These are phyloP conservation scores for Fusarium sp. DNA, from an alignment of 2,329 filamentous ascomycete genomes.

Conservation along the genomic window DNA sequence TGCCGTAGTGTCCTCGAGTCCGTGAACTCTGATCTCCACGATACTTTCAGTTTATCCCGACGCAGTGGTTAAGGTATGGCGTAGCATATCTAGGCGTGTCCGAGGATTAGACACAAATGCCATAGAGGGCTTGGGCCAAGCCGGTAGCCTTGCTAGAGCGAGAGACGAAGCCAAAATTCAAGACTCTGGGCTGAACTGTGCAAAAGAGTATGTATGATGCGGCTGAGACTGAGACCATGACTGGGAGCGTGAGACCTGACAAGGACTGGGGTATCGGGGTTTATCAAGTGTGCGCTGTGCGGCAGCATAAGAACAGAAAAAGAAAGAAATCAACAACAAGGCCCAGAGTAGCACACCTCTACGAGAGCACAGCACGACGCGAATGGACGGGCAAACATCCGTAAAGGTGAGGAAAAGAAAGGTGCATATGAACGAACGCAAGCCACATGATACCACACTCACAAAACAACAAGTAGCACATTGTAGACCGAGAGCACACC, in stretches of 20 bases:
- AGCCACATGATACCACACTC: slow-evolving; percentile 8
- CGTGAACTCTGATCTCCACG: slow-evolving; percentile 12
- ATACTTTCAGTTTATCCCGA: slow-evolving; percentile 18
- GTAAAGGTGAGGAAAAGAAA: slow-evolving; percentile 5
- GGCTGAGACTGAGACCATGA: slow-evolving; percentile 6
- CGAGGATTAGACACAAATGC: background rate
- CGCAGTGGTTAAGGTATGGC: slow-evolving; percentile 20
- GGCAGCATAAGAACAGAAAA: background rate
- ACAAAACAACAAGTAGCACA: slow-evolving; percentile 4
- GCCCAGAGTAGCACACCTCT: background rate
- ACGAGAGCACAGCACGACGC: background rate
- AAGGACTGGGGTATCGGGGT: slow-evolving; percentile 15
- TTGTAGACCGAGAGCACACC: slow-evolving; percentile 4
- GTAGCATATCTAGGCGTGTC: slow-evolving; percentile 7
- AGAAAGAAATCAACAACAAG: background rate
- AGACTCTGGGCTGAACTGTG: background rate
- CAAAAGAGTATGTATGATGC: slow-evolving; percentile 6
- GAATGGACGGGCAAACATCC: background rate
- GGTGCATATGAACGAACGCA: slow-evolving; percentile 15
- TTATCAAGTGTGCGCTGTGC: slow-evolving; percentile 7
- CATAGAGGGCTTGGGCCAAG: slow-evolving; percentile 3
- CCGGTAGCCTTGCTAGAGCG: slow-evolving; percentile 10
- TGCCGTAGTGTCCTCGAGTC: slow-evolving; percentile 7
- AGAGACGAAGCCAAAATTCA: background rate
- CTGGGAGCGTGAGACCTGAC: background rate